A percentile compares a stretch with the other conserved stretches of the same genome.
phyloP scores from a whole-genome alignment of 2,329 filamentous ascomycete genomes.

The Whalleya microplaca region DNA sequence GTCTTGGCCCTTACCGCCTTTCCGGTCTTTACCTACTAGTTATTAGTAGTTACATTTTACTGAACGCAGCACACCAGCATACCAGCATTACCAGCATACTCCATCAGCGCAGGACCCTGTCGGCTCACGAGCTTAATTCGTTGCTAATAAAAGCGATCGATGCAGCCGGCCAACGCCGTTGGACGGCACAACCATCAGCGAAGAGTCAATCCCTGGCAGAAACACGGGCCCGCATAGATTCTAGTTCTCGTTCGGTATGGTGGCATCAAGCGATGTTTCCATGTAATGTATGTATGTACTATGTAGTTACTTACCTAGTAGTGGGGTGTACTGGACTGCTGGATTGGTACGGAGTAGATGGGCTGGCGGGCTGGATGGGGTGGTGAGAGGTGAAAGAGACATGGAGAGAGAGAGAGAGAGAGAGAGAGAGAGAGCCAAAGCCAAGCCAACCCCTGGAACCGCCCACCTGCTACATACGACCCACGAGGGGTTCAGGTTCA shows the following conservation, averaged over 20 bases:
- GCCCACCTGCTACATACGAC: too few species aligned
- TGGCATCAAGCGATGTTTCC: constrained; percentile 29
- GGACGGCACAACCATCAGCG: constrained; percentile 24
- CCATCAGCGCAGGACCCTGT: constrained; percentile 1
- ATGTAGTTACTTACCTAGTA: too few species aligned
- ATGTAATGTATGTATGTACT: background rate
- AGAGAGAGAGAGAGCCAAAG: background rate
- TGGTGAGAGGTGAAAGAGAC: constrained; percentile 25
- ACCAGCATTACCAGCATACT: background rate
- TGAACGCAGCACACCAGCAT: background rate
- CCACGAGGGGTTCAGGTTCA: background rate
- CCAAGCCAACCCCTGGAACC: too few species aligned
- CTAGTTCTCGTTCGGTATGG: constrained; percentile 35
- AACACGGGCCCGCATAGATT: constrained; percentile 17
- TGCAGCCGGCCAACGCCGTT: constrained; percentile 19
- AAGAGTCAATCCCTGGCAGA: constrained; percentile 22
- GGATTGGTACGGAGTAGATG: too few species aligned
- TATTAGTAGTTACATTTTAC: too few species aligned
- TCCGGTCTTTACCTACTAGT: constrained; percentile 15
- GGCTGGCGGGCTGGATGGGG: too few species aligned
- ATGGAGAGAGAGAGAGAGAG: constrained; percentile 11
- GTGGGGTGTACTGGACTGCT: too few species aligned
- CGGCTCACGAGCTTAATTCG: constrained; percentile 4
- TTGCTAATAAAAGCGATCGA: constrained; percentile 27
- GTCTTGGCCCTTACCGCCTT: constrained; percentile 23